Percentiles rank a stretch among this genome's conserved stretches.
Conservation (phyloP, 305 asterid species). For the Ajuga reptans region DNA sequence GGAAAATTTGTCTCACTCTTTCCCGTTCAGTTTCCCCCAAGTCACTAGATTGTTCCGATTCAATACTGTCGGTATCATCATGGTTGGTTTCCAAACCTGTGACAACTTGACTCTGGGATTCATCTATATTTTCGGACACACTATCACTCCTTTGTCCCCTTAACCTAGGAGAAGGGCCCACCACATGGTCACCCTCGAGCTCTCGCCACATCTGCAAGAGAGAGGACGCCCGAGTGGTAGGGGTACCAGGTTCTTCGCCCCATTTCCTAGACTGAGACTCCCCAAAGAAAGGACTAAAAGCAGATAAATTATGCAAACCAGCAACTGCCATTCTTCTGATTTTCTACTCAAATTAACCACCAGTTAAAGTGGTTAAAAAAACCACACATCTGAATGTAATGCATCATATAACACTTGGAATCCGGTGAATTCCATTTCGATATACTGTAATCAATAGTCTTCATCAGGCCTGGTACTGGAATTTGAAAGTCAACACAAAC, state of each 20-base stretch:
- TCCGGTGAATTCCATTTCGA: constrained; percentile 14
- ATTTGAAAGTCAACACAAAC: constrained; percentile 22
- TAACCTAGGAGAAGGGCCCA: constrained; percentile 41
- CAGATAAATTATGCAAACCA: constrained; percentile 55
- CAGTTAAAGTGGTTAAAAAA: background rate
- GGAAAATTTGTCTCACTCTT: constrained; percentile 70
- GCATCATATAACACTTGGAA: constrained; percentile 12
- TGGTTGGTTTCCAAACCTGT: constrained; percentile 25
- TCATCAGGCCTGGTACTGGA: constrained; percentile 5
- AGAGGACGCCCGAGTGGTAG: constrained; percentile 60
- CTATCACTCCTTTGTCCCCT: constrained; percentile 27
- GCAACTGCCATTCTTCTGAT: constrained; percentile 56
- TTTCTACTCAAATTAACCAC: background rate
- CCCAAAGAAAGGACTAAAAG: constrained; percentile 49
- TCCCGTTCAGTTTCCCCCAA: constrained; percentile 71
- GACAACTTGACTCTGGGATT: constrained; percentile 35
- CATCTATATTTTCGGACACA: constrained; percentile 30
- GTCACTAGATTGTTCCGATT: constrained; percentile 61
- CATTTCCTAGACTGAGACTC: constrained; percentile 41
- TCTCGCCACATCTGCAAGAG: constrained; percentile 85
- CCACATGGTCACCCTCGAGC: constrained; percentile 66
- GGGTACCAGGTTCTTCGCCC: constrained; percentile 33
- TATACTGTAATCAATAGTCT: constrained; percentile 5
- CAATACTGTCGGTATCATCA: constrained; percentile 44
- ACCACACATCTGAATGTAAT: constrained; percentile 7